These are phyloP conservation scores for Lachnellula suecica DNA, from an alignment of 2,329 filamentous ascomycete species.

Conservation along the genomic window DNA sequence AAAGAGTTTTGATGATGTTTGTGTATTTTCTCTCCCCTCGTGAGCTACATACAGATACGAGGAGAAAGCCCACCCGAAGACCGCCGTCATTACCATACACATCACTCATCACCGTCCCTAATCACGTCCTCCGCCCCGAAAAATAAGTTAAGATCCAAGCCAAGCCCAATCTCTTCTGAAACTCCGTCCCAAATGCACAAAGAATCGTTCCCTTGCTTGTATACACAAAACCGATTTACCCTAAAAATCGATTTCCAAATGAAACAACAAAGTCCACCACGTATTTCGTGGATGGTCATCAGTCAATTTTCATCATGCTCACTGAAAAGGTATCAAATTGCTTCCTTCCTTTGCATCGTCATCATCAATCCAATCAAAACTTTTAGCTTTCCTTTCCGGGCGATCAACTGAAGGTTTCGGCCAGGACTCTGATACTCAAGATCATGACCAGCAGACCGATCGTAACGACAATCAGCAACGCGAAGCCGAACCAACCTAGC, in stretches of 20 bases:
- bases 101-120: constrained; percentile 6
- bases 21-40: constrained; percentile 3
- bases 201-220: constrained; percentile 10
- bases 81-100: constrained; percentile 6
- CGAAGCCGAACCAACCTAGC: constrained; percentile 95
- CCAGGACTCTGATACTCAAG: constrained; percentile 81
- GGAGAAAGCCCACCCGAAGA: background rate
- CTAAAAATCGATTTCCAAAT: constrained; percentile 1
- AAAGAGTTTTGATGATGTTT: constrained; percentile 1
- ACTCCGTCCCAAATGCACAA: constrained; percentile 25
- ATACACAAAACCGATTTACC: constrained; percentile 18
- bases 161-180: constrained; percentile 8
- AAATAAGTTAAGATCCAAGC: constrained; percentile 10
- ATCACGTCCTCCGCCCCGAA: background rate
- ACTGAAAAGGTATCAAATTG: constrained; percentile 23
- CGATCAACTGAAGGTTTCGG: constrained; percentile 44
- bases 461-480: constrained; percentile 89
- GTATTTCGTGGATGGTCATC: constrained; percentile 8
- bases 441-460: constrained; percentile 97
- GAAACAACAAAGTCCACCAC: too few relatives aligned
- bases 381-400: constrained; percentile 4
- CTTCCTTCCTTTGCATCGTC: constrained; percentile 1
- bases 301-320: constrained; percentile 24
- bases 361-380: background rate
- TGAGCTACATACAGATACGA: constrained; percentile 10